Base-by-base conservation (phyloP, 768 basidiomycete species). In the Albatrellus ellisii region DNA sequence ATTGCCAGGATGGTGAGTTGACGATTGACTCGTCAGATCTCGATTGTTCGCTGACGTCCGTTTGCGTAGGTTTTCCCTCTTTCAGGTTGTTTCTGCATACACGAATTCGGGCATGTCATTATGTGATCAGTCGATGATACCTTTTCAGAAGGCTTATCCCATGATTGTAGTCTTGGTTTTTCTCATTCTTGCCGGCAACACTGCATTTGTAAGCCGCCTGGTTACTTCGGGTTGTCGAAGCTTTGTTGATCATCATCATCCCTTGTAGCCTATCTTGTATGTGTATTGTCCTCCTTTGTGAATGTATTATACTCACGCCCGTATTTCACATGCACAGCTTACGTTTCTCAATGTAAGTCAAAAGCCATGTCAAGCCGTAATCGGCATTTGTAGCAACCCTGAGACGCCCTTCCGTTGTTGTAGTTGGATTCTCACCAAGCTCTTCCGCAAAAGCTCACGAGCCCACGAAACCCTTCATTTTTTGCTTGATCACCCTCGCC, bases 401-500 rank as follows among this genome's bases (percentile, higher is more conserved):
- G 29, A 48, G 34, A 33, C 5, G n/a, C n/a, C n/a, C n/a, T n/a
- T n/a, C n/a, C n/a, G 33, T 17, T 11, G 15, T 26, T 11, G 15
- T 54, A 97, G 90, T 44, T 97, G 89, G 89, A 59, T 59, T 4
- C 52, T 81, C 27, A 68, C 74, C 9, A 85, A 83, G 56, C 33
- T 74, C 4, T 69, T 81, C 17, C 75, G 77, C 4, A 52, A 52
- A 2, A 53, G 58, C 0, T 88, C 87, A 11, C 72, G 76, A 0
- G 53, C 77, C 0, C 63, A 75, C 36, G 88, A 92, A 60, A 88
- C 89, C 0, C 65, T 95, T 1, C 80, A 79, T 42, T 99, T 98
- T 57, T 73, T 99, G 6, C 72, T 99, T 7, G 90, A 97, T 53
- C 94, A 97, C 56, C 94, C 94, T 10, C 76, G 94, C 9, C 75